A percentile compares a stretch with the other conserved stretches of the same genome.
These are phyloP conservation scores for Sporobolomyces roseus DNA, from an alignment of 768 basidiomycete genomes.

Conservation along the genomic window DNA sequence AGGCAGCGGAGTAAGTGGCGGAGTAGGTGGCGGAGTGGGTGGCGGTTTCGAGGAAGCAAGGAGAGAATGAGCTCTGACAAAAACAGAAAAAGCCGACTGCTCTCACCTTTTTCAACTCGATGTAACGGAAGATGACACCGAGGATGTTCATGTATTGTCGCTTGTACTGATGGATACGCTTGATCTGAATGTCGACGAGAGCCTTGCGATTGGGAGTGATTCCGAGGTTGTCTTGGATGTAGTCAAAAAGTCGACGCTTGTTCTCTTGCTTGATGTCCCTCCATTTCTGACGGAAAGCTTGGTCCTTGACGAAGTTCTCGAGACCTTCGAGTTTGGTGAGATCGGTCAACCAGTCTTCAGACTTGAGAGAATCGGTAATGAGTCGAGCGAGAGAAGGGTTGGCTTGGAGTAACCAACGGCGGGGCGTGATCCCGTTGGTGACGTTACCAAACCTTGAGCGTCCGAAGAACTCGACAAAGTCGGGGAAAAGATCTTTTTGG, in stretches of 20 bases:
- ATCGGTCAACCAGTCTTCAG: slow-evolving; percentile 78
- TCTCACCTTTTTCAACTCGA: slow-evolving; percentile 41
- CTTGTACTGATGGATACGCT: slow-evolving; percentile 62
- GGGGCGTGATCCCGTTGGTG: slow-evolving; percentile 79
- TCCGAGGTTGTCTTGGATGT: slow-evolving; percentile 69
- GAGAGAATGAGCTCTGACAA: too few relatives aligned
- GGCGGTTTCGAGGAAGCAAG: too few relatives aligned
- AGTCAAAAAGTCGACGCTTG: slow-evolving; percentile 77
- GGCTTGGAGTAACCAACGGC: slow-evolving; percentile 85
- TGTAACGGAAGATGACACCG: slow-evolving; percentile 64
- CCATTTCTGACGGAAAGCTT: slow-evolving; percentile 73
- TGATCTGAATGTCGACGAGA: slow-evolving; percentile 84
- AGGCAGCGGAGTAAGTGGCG: too few relatives aligned
- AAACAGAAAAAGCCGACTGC: too few relatives aligned
- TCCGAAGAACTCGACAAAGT: slow-evolving; percentile 81
- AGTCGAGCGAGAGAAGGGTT: slow-evolving; percentile 82
- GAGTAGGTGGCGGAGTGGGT: too few relatives aligned
- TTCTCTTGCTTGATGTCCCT: slow-evolving; percentile 57
- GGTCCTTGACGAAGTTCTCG: slow-evolving; percentile 66
- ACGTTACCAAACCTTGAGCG: slow-evolving; percentile 69
- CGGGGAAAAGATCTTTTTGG: slow-evolving; percentile 52
- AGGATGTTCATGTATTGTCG: slow-evolving; percentile 93
- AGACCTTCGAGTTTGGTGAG: slow-evolving; percentile 73
- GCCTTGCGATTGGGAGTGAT: slow-evolving; percentile 63
- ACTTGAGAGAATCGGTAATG: slow-evolving; percentile 76